phyloP scores from a whole-genome alignment of 2,329 filamentous ascomycete genomes.

The Trichoderma atrobrunneum region DNA sequence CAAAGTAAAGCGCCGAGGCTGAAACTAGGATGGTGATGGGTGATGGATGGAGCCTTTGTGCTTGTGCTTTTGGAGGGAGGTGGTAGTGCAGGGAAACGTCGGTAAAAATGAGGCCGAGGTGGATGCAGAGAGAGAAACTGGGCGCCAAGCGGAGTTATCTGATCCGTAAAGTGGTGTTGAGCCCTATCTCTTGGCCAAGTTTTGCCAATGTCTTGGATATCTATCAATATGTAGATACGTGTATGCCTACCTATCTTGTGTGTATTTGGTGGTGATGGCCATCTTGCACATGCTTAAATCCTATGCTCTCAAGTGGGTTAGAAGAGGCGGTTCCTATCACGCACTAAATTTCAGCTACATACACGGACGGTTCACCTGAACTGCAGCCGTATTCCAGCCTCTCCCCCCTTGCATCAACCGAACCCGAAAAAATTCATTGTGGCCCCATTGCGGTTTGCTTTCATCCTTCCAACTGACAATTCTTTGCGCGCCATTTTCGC shows the following conservation, averaged over 20 bases:
- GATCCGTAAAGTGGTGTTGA: neutral
- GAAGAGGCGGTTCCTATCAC: too few relatives aligned
- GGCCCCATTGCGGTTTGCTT: neutral
- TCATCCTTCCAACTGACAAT: neutral
- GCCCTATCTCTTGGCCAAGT: neutral
- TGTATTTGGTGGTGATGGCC: neutral
- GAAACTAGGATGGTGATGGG: neutral
- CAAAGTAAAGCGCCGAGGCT: neutral
- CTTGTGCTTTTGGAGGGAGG: neutral
- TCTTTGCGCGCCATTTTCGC: conserved; percentile 8
- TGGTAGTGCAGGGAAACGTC: neutral
- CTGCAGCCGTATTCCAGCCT: neutral
- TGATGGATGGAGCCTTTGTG: too few relatives aligned
- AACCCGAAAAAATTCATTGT: neutral
- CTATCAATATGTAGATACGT: neutral
- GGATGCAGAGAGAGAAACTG: neutral
- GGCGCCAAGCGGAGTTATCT: neutral
- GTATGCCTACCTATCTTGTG: too few relatives aligned
- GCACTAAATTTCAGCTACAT: neutral
- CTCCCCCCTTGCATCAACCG: neutral
- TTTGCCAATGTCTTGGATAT: neutral
- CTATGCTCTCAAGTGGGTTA: too few relatives aligned
- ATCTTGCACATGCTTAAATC: too few relatives aligned
- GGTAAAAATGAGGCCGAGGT: neutral
- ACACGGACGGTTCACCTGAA: neutral